Conservation (phyloP, 345 rosid species). For the Alliaria petiolata region DNA sequence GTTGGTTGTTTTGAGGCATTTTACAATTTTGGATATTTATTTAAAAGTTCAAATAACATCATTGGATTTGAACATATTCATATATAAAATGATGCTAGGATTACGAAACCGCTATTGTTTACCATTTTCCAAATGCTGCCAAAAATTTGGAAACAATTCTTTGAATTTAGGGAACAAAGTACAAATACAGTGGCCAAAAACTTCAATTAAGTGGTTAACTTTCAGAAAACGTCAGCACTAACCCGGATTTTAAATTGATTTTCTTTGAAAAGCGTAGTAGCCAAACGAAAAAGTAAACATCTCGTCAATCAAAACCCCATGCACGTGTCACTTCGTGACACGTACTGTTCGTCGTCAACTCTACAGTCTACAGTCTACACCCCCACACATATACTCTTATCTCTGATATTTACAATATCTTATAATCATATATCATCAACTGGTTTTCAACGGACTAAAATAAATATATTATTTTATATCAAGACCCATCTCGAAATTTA, state of each 20-base stretch:
- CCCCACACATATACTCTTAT: not conserved
- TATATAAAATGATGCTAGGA: not conserved
- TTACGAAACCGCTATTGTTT: not conserved
- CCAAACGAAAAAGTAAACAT: not conserved
- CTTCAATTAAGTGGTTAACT: not conserved
- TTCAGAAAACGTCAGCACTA: not conserved
- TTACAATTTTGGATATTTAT: not conserved
- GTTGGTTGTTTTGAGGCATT: no score
- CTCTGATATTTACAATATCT: no score
- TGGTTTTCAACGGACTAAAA: not conserved
- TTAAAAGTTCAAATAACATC: not conserved
- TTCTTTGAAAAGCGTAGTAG: no score
- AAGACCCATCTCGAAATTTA: not conserved
- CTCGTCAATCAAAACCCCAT: constrained; percentile 15
- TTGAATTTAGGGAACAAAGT: not conserved
- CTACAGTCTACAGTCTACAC: not conserved
- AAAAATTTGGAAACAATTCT: not conserved
- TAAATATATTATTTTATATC: not conserved
- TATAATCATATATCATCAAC: no score
- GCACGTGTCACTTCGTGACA: no score
- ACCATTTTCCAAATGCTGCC: not conserved
- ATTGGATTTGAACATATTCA: not conserved
- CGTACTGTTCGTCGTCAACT: constrained; percentile 3
- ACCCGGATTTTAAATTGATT: not conserved
- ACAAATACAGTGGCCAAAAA: not conserved